Base-by-base conservation (phyloP, 1,139 yeast genomes). In the Hansenula sp. region DNA sequence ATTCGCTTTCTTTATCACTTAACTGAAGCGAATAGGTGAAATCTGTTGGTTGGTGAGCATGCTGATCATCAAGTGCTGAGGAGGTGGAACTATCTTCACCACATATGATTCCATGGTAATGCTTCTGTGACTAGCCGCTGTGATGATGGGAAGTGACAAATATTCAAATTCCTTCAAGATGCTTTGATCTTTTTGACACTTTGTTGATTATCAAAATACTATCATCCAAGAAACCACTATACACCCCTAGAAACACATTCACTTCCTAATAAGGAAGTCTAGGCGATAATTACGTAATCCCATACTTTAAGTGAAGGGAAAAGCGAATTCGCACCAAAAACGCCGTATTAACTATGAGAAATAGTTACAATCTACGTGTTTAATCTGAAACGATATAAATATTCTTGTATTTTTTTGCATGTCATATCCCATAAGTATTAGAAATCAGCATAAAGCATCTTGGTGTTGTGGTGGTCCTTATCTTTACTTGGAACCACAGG, bases 1-100 rank as follows among this genome's bases (percentile, higher is more conserved):
- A 45, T 47, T 54, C 58, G 58, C 58, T 54, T 43, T 47, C 43
- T 45, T 52, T 52, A 52, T 52, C 58, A 54, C 58, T 54, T 54
- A 54, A 45, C 40, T 40, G 41, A 33, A 33, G 29, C 24, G 24
- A 5, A 32, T 18, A 21, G 36, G 17, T 17, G 16, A 27, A 27
- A 29, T 9, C 12, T 5, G n/a, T 19, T 18, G 18, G 32, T 15
- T 21, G 25, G 9, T 21, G 25, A 25, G 17, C 33, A 15, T 4
- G 10, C 5, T 16, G 18, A 16, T 9, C 21, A 31, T 31, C 33
- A 31, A 16, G 17, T 16, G 12, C 13, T 17, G 21, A 17, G 16
- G 33, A 30, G 25, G 25, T 21, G 25, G 25, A 21, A 9, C n/a
- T n/a, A n/a, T n/a, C n/a, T n/a, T n/a, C n/a, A n/a, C n/a, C n/a